Percentiles rank a stretch among this genome's conserved stretches.
Evolutionary conservation across 2,329 filamentous ascomycete species (phyloP).

Genomic region (Phialemonium atrogriseum): DNA sequence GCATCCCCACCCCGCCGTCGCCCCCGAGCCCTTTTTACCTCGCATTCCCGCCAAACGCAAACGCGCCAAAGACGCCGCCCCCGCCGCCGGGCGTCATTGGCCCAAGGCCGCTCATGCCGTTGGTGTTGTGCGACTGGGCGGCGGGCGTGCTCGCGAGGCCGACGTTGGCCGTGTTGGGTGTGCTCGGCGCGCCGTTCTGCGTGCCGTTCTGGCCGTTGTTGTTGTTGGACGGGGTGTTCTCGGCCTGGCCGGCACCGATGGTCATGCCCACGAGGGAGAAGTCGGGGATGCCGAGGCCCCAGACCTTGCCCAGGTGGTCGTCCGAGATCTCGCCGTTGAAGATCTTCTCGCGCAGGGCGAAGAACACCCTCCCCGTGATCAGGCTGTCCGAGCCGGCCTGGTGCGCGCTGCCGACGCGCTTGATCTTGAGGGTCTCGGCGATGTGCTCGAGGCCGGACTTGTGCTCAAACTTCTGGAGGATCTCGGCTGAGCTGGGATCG

Average conservation of each 20-base stretch:
- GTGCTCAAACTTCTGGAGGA: conserved; percentile 76
- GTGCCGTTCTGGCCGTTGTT: conserved; percentile 20
- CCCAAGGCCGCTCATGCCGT: conserved; percentile 49
- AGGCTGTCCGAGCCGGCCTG: conserved; percentile 91
- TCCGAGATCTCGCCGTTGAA: conserved; percentile 76
- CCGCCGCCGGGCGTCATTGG: conserved; percentile 72
- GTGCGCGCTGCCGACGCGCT: conserved; percentile 79
- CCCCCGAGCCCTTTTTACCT: too few relatives aligned
- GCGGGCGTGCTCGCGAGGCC: conserved; percentile 53
- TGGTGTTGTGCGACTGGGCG: conserved; percentile 50
- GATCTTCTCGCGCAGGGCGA: conserved; percentile 81
- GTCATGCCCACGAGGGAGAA: conserved; percentile 29
- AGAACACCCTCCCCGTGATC: conserved; percentile 90
- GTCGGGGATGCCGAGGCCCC: conserved; percentile 76
- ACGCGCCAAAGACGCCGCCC: conserved; percentile 68
- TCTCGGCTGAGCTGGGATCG: conserved; percentile 59
- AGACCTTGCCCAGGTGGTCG: conserved; percentile 83
- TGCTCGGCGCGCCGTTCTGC: conserved; percentile 48
- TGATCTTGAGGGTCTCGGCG: conserved; percentile 85
- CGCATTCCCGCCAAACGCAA: conserved; percentile 42
- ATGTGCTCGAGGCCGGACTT: conserved; percentile 92
- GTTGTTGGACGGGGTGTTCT: conserved; percentile 33
- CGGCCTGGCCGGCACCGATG: conserved; percentile 13
- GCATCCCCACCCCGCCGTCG: too few relatives aligned
- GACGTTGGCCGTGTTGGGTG: conserved; percentile 55